phyloP scores from a whole-genome alignment of 2,329 filamentous ascomycete species.

The Pseudocercospora eumusae region DNA sequence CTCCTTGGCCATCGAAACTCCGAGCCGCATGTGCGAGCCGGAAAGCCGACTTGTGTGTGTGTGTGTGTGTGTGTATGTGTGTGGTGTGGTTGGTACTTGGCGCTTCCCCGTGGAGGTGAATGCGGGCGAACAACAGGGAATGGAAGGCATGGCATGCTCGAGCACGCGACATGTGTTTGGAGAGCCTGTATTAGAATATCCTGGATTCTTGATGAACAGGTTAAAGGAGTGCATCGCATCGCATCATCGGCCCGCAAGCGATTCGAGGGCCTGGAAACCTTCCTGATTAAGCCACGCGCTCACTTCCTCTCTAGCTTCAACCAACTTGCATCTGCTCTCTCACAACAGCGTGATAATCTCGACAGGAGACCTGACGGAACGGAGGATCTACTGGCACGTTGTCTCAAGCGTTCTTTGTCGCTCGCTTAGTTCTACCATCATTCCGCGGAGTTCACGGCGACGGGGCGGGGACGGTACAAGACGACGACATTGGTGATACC shows the following conservation, averaged over 20 bases:
- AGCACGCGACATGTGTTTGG: neutral
- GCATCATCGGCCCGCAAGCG: neutral
- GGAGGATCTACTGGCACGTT: neutral
- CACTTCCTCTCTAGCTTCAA: neutral
- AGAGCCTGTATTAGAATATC: no score
- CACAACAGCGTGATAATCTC: neutral
- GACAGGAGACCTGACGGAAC: neutral
- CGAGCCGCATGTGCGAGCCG: neutral
- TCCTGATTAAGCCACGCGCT: slow-evolving; percentile 11
- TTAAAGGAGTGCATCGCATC: neutral
- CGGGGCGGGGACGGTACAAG: neutral
- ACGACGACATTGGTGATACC: slow-evolving; percentile 5
- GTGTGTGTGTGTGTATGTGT: neutral
- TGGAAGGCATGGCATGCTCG: neutral
- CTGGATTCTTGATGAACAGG: no score
- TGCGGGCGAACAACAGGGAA: neutral
- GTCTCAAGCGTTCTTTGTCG: neutral
- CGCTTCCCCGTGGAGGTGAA: neutral
- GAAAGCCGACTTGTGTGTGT: neutral
- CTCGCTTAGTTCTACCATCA: neutral
- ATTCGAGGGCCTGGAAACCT: slow-evolving; percentile 8
- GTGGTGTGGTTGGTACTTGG: neutral
- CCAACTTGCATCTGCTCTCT: neutral
- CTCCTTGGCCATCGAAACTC: neutral
- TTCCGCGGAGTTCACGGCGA: neutral